Evolutionary conservation across 768 basidiomycete genomes (phyloP), one percentile per base, ranked within the genome.

Genomic region (Rhizopogon rudus): DNA sequence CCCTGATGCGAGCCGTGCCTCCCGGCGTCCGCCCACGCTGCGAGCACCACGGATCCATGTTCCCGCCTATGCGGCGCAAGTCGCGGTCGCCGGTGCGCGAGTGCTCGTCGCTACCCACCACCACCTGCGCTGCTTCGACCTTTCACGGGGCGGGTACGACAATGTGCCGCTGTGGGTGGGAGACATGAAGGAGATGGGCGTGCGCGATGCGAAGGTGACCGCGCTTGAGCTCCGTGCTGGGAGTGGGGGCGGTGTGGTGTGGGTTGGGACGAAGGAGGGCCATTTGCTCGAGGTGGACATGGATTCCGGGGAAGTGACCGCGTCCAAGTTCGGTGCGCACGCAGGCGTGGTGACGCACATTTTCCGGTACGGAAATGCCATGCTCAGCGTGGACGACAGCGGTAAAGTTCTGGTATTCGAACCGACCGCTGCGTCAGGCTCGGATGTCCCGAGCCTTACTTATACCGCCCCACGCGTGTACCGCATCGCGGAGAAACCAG

Each of bases 181-280:
- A 12, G 87, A 93, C 48, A 77, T 84, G 51, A 85, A 81, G 57
- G 81, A 84, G 12, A 65, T 84, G 3, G 81, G 81, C 0, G 63
- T 79, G 48, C 91, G 88, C 64, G 87, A 92, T 43, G 69, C 80
- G 3, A 85, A 83, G 61, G 77, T 95, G 39, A 86, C 86, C 1
- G 83, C 86, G 20, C 77, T 96, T 71, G 92, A 88, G 68, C 91
- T 94, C 66, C 77, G 87, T 14, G 79, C 87, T 0, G 76, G 78
- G 2, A 61, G 59, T 2, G 61, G 67, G 9, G 91, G 88, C 2
- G 75, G 75, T 31, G 77, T 81, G 53, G 62, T 93, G 2, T 98
- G 95, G 95, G 72, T 87, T 10, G 96, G 95, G 4, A 92, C 92
- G 29, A 93, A 90, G 72, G 93, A 96, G 25, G 96, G 96, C 0